Percentiles rank a stretch among this genome's conserved stretches.
Conservation (phyloP, 1,284 basidiomycete species). For the Cutaneotrichosporon daszewskae region DNA sequence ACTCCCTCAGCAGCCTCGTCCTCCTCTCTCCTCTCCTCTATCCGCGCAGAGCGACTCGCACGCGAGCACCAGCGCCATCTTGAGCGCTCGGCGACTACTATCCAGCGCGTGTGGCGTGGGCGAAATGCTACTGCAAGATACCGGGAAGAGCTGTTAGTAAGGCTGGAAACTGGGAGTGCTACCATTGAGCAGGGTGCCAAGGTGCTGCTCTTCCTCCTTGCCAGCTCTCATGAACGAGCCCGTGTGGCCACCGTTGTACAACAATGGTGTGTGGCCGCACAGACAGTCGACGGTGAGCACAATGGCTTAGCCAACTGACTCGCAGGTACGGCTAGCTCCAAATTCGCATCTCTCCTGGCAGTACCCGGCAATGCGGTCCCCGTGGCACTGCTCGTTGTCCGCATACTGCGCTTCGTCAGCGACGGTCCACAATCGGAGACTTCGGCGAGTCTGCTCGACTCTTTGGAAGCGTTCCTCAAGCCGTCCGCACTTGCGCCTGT, state of each 20-base stretch:
- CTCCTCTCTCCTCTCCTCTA: constrained; percentile 26
- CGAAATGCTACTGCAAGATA: constrained; percentile 4
- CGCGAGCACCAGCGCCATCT: constrained; percentile 32
- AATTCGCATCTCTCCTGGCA: too few species aligned
- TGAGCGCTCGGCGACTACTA: constrained; percentile 25
- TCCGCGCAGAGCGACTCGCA: constrained; percentile 35
- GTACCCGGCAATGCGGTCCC: too few species aligned
- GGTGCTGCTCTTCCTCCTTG: constrained; percentile 16
- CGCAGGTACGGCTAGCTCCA: too few species aligned
- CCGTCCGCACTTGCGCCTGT: constrained; percentile 13
- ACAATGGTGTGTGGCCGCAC: constrained; percentile 17
- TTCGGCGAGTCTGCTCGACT: constrained; percentile 13
- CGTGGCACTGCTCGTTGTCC: constrained; percentile 4
- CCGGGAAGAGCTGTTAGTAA: constrained; percentile 1
- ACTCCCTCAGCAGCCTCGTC: constrained; percentile 35
- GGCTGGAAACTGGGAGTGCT: neutral
- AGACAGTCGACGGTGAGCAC: constrained; percentile 3
- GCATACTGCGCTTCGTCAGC: constrained; percentile 16
- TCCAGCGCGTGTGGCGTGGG: constrained; percentile 44
- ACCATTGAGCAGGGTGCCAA: constrained; percentile 9
- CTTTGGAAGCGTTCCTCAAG: constrained; percentile 19
- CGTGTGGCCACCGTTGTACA: constrained; percentile 15
- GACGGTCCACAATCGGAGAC: too few species aligned
- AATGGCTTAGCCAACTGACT: too few species aligned
- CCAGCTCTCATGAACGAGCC: constrained; percentile 4